Evolutionary conservation across 805 yeast species (phyloP).

Genomic region (Myxozyma udenii): DNA sequence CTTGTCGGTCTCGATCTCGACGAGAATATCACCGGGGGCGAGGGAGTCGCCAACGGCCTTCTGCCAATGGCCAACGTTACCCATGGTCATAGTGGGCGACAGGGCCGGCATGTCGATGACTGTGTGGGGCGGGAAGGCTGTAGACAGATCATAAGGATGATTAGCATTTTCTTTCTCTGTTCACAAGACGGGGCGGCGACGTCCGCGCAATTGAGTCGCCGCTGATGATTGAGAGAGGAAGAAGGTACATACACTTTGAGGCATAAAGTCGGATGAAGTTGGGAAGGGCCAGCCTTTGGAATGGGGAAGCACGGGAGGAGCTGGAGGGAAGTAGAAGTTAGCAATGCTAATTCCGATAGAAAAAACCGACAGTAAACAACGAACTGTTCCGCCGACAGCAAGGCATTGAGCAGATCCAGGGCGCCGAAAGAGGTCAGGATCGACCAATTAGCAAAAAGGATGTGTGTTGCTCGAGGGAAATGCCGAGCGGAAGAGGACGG

Average conservation of each 20-base stretch:
- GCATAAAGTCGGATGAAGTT: conserved; percentile 39
- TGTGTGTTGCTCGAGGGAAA: conserved; percentile 7
- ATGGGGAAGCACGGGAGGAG: conserved; percentile 14
- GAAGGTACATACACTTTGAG: conserved; percentile 37
- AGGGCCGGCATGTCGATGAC: conserved; percentile 97
- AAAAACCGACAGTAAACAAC: too few species aligned
- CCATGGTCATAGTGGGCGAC: conserved; percentile 99
- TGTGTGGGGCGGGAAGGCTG: conserved; percentile 69
- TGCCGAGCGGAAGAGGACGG: background rate
- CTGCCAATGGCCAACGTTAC: conserved; percentile 85
- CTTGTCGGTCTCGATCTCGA: conserved; percentile 96
- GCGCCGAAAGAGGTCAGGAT: too few species aligned
- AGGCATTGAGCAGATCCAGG: too few species aligned
- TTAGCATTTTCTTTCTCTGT: background rate
- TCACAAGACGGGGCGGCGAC: too few species aligned
- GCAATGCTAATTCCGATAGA: too few species aligned
- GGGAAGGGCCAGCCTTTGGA: conserved; percentile 31
- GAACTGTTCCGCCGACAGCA: too few species aligned
- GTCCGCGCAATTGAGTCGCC: too few species aligned
- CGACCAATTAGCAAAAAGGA: too few species aligned
- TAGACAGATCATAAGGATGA: too few species aligned
- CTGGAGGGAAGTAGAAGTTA: conserved; percentile 1
- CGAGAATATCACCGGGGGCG: conserved; percentile 88
- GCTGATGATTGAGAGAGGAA: background rate
- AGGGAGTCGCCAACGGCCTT: conserved; percentile 86